Conservation (phyloP, 1,139 yeast genomes). For the Zygoascus sp. region DNA sequence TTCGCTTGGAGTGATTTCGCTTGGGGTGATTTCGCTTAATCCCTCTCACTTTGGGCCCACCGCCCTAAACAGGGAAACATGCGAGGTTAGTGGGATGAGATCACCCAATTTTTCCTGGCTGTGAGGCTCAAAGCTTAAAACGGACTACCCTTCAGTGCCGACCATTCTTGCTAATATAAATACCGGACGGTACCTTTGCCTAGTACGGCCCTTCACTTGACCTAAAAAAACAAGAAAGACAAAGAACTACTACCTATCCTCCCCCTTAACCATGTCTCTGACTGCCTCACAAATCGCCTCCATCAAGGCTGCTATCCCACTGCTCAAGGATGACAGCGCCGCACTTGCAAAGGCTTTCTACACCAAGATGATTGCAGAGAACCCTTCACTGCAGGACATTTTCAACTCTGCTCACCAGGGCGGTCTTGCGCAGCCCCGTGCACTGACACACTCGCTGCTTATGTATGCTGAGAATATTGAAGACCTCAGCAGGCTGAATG, state of each 20-base stretch:
- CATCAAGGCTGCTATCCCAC: constrained; percentile 56
- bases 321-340: constrained; percentile 53
- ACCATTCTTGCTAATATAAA: too few species aligned
- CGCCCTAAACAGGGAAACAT: too few species aligned
- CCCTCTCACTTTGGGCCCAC: too few species aligned
- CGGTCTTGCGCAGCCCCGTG: constrained; percentile 55
- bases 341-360: constrained; percentile 54
- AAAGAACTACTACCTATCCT: neutral
- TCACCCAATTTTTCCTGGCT: too few species aligned
- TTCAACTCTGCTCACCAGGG: constrained; percentile 60
- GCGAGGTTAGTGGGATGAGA: too few species aligned
- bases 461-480: constrained; percentile 64
- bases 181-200: too few species aligned
- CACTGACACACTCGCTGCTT: constrained; percentile 58
- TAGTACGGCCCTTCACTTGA: too few species aligned
- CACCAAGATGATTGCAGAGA: constrained; percentile 47
- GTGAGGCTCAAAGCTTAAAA: too few species aligned
- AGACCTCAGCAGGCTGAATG: constrained; percentile 49
- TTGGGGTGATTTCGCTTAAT: too few species aligned
- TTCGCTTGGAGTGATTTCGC: too few species aligned
- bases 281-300: constrained; percentile 37
- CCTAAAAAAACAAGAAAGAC: too few species aligned
- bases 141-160: too few species aligned
- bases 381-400: constrained; percentile 53
- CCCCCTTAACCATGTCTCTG: constrained; percentile 13